A percentile compares a stretch with the other conserved stretches of the same genome.
Conservation (phyloP, 2,329 filamentous ascomycete species). For the Colletotrichum eleusines region DNA sequence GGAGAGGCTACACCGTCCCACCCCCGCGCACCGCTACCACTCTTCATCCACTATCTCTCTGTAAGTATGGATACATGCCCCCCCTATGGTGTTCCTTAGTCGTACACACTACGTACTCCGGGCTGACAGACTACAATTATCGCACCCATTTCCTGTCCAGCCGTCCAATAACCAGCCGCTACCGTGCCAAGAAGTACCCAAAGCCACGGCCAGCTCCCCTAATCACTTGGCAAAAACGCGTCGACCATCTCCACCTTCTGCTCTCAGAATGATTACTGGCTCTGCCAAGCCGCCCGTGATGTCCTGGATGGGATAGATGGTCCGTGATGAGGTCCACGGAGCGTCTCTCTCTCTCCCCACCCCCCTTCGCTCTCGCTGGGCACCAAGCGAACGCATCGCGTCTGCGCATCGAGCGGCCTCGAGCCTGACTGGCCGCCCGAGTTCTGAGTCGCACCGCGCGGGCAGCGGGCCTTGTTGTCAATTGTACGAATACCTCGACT, state of each 20-base stretch:
- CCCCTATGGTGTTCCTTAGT: no score
- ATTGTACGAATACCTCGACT: neutral
- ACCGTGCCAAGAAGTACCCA: constrained; percentile 22
- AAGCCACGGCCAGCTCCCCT: constrained; percentile 5
- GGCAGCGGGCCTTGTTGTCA: constrained; percentile 3
- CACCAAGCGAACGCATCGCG: constrained; percentile 17
- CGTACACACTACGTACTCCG: neutral
- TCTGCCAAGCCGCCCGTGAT: constrained; percentile 38
- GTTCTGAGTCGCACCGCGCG: neutral
- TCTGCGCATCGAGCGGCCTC: no score
- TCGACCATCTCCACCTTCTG: constrained; percentile 36
- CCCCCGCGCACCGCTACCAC: constrained; percentile 37
- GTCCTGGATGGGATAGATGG: constrained; percentile 27
- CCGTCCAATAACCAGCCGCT: constrained; percentile 18
- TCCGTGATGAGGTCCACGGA: constrained; percentile 5
- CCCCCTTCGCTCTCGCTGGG: neutral
- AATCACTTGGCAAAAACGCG: constrained; percentile 35
- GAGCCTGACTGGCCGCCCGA: no score
- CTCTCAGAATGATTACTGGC: constrained; percentile 34
- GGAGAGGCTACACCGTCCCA: constrained; percentile 21
- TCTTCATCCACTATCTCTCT: neutral
- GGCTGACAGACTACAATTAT: constrained; percentile 20
- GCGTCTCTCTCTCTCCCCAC: neutral
- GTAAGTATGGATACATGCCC: neutral
- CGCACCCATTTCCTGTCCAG: constrained; percentile 10